Conservation (phyloP, 371 early-diverging fungal genomes). For the Haplosporangium sp. region DNA sequence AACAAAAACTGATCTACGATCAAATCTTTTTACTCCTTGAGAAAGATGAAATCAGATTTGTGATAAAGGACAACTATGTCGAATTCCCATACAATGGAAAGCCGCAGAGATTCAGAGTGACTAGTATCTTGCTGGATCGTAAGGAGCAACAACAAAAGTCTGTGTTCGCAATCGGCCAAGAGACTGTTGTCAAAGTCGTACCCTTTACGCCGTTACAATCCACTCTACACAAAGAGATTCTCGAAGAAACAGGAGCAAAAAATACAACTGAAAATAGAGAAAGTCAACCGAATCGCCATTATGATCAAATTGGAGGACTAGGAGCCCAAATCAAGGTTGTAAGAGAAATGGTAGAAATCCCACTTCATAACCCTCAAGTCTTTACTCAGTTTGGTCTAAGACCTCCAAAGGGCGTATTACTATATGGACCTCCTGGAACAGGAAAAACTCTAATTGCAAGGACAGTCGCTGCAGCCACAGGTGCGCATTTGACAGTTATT, state of each 20-base stretch:
- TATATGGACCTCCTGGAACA: constrained; percentile 99
- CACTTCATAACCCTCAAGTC: constrained; percentile 81
- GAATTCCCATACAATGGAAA: constrained; percentile 69
- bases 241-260: constrained; percentile 14
- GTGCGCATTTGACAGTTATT: constrained; percentile 84
- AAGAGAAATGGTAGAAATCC: constrained; percentile 89
- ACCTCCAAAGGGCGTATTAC: constrained; percentile 90
- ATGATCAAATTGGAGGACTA: constrained; percentile 82
- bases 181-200: constrained; percentile 50
- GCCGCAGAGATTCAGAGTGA: constrained; percentile 58
- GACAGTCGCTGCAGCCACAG: constrained; percentile 88
- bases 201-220: constrained; percentile 47
- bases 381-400: constrained; percentile 81
- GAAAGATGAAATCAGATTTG: constrained; percentile 66
- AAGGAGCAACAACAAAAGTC: constrained; percentile 39
- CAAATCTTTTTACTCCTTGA: not conserved
- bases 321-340: constrained; percentile 75
- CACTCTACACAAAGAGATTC: constrained; percentile 14
- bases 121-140: constrained; percentile 41
- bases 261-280: not conserved
- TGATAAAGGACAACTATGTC: constrained; percentile 59
- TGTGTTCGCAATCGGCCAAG: constrained; percentile 47
- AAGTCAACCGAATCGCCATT: constrained; percentile 33
- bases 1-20: not conserved
- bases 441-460: constrained; percentile 97